phyloP scores from a whole-genome alignment of 1,139 yeast genomes.

The Zygoascus sp. region DNA sequence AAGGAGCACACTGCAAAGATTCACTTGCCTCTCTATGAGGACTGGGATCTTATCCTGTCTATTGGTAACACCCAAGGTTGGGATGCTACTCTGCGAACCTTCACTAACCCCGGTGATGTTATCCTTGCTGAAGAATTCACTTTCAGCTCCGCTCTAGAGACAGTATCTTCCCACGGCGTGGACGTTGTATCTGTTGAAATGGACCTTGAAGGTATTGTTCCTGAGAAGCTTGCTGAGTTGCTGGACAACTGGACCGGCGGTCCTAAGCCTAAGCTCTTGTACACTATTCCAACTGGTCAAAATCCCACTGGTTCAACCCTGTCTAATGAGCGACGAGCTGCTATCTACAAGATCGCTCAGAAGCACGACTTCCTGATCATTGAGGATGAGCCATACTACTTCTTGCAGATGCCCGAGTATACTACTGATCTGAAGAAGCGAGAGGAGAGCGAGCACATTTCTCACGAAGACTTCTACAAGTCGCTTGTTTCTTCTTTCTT shows the following conservation, averaged over 20 bases:
- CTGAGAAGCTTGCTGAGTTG: conserved; percentile 59
- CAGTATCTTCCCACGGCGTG: conserved; percentile 71
- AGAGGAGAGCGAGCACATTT: conserved; percentile 34
- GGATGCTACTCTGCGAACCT: conserved; percentile 81
- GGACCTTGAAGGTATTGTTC: conserved; percentile 77
- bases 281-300: conserved; percentile 89
- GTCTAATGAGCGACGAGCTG: conserved; percentile 63
- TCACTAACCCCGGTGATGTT: conserved; percentile 71
- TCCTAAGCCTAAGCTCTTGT: conserved; percentile 71
- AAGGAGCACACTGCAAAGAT: conserved; percentile 72
- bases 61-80: conserved; percentile 87
- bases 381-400: conserved; percentile 95
- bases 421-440: conserved; percentile 28
- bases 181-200: conserved; percentile 67
- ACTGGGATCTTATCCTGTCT: conserved; percentile 62
- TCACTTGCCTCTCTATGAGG: conserved; percentile 56
- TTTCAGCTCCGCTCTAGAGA: conserved; percentile 79
- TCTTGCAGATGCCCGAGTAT: conserved; percentile 79
- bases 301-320: conserved; percentile 90
- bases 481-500: conserved; percentile 76
- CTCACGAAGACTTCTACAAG: conserved; percentile 50
- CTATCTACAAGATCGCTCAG: conserved; percentile 65
- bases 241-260: conserved; percentile 70
- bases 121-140: conserved; percentile 79
- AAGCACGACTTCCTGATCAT: conserved; percentile 75